phyloP scores from a whole-genome alignment of 2,329 filamentous ascomycete species.

The Ophiostoma himal-ulmi region DNA sequence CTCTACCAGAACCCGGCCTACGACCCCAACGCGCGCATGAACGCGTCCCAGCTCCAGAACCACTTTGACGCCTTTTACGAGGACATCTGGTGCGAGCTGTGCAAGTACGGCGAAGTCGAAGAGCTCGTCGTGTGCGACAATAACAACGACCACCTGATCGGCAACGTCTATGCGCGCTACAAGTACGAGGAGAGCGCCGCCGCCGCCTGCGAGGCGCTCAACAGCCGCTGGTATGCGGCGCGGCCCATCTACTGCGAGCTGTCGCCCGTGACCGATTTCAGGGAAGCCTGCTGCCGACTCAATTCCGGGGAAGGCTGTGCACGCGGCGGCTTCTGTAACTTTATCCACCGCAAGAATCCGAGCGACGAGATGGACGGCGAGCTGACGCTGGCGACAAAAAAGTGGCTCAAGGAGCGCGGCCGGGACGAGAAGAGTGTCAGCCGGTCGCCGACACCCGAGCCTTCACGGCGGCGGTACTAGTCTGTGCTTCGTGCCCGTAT shows the following conservation, averaged over 20 bases:
- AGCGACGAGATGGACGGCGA: conserved; percentile 82
- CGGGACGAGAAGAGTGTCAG: conserved; percentile 76
- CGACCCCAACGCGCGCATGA: conserved; percentile 96
- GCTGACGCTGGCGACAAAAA: conserved; percentile 82
- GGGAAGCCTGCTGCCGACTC: conserved; percentile 91
- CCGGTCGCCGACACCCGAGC: conserved; percentile 81
- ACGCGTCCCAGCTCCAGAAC: conserved; percentile 90
- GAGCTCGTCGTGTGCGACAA: conserved; percentile 99
- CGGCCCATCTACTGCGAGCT: conserved; percentile 97
- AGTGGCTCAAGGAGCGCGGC: conserved; percentile 84
- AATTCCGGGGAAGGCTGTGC: conserved; percentile 95
- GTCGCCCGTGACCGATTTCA: conserved; percentile 93
- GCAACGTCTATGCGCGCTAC: conserved; percentile 98
- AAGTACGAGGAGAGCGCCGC: conserved; percentile 98
- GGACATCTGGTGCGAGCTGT: conserved; percentile 99
- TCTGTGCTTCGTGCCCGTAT: not conserved
- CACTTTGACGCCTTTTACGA: conserved; percentile 99
- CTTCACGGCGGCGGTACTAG: conserved; percentile 61
- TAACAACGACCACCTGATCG: conserved; percentile 98
- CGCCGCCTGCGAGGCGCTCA: conserved; percentile 86
- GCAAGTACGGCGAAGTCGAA: conserved; percentile 95
- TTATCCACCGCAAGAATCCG: conserved; percentile 97
- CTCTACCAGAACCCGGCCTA: conserved; percentile 99
- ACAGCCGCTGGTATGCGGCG: conserved; percentile 93
- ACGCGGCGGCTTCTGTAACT: conserved; percentile 96